Base-by-base conservation (phyloP, 2,329 filamentous ascomycete genomes). In the Botrytis cinerea region DNA sequence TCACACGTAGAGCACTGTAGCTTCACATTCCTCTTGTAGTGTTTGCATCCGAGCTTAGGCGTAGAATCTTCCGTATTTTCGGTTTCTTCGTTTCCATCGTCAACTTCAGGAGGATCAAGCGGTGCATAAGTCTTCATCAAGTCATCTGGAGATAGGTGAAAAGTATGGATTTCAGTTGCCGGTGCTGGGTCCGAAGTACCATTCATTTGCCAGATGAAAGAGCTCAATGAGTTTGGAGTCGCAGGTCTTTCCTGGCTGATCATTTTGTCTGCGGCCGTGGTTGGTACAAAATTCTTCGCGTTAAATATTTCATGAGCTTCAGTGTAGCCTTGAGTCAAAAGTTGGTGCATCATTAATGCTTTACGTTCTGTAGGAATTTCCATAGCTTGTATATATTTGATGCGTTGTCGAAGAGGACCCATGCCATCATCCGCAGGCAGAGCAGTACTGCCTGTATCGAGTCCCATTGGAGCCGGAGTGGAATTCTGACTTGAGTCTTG, bases 1-100 rank as follows among this genome's bases (percentile, higher is more conserved):
- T 91, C 89, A 83, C 96, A 99, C 40, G 92, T 91, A 77, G 89
- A 93, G 82, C 96, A 99, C 83, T 99, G 95, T 48, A 98, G 85
- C 82, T 98, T 98, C 78, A 99, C 94, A 78, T 98, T 98, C 76
- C 96, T 90, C 80, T 93, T 93, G 82, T 99, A 99, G 83, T 99
- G 96, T 78, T 91, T 87, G 81, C 96, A 99, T 0, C 96, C 96
- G 8, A 98, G 83, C 45, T 86, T 84, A 4, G 83, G 85, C 1
- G 43, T 46, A 20, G 73, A 68, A 28, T 80, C 78, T 57, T 77
- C 74, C 64, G 74, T 74, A 64, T 73, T 76, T 25, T 80, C 77
- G 38, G 83, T 82, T 64, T 72, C 70, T 67, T 67, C 70, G 46
- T 82, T 81, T 75, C 82, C 81, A 59, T 87, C 85, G 20, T 86